Evolutionary conservation across 2,329 filamentous ascomycete genomes (phyloP), one percentile per base, ranked within the genome.

Genomic region (Lasiodiplodia theobromae): DNA sequence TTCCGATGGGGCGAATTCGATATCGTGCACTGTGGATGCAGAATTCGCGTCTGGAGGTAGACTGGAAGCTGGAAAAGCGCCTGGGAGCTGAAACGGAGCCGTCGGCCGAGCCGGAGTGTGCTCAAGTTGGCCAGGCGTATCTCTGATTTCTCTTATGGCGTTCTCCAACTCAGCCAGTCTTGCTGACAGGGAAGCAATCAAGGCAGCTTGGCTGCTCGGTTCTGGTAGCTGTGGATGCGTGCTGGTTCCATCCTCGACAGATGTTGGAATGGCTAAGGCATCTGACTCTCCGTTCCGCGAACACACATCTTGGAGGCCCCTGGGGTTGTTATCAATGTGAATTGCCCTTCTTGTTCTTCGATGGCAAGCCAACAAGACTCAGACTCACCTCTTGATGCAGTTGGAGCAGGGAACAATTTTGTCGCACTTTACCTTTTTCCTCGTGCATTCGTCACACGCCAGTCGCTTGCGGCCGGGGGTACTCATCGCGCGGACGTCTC

Each of bases 331-430:
- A 34, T 70, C 37, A 69, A n/a, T 16, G 31, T 2, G 31, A 2
- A 31, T 31, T 31, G 31, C 4, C 25, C 25, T 31, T 31, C 2
- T 21, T 16, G 52, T n/a, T 38, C 16, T 16, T 1, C 16, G 2
- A n/a, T 18, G 16, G 3, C 21, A 18, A 66, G 23, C 25, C 3
- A 2, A 7, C 16, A 38, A 40, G 16, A 3, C 53, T 21, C 4
- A n/a, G 18, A 34, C 58, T 69, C 71, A 75, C 75, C 76, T 76
- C 70, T 74, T 78, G 28, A 74, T 73, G 66, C 81, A 83, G 66
- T 80, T 82, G 53, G 74, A 74, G 72, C 80, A 82, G 37, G 80
- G 80, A 3, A 82, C 72, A 3, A 75, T 74, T 71, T 82, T 83
- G 67, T 82, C 79, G 68, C 81, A 83, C 70, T 80, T 78, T 51